Evolutionary conservation across 495 filamentous ascomycete genomes (phyloP).

Genomic region (Pyronema domesticum): DNA sequence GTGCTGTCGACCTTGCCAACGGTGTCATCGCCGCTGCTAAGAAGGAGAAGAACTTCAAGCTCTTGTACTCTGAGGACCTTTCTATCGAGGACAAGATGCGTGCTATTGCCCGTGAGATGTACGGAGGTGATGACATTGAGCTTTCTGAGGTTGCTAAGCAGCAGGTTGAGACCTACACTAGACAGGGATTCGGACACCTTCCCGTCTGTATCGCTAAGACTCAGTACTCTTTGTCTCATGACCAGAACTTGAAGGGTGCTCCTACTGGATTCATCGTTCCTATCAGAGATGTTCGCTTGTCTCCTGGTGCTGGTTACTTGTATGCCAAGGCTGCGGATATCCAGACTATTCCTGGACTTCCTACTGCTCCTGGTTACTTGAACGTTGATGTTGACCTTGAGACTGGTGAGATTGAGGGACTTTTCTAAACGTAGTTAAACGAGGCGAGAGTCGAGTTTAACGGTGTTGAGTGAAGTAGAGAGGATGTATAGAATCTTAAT

Average conservation of each 20-base stretch:
- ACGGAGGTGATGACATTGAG: constrained; percentile 76
- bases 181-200: constrained; percentile 78
- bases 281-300: constrained; percentile 83
- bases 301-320: constrained; percentile 67
- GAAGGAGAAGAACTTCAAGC: constrained; percentile 75
- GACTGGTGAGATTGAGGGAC: constrained; percentile 86
- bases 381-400: constrained; percentile 83
- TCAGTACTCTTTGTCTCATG: constrained; percentile 91
- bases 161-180: constrained; percentile 86
- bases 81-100: constrained; percentile 81
- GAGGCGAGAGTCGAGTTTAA: background rate
- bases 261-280: constrained; percentile 90
- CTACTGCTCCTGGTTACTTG: constrained; percentile 86
- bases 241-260: constrained; percentile 87
- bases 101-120: constrained; percentile 79
- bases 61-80: constrained; percentile 67
- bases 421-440: constrained; percentile 44
- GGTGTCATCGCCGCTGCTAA: constrained; percentile 66
- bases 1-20: constrained; percentile 77
- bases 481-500: background rate
- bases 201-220: constrained; percentile 97
- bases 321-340: constrained; percentile 95
- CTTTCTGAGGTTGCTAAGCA: constrained; percentile 87
- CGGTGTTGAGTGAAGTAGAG: too few relatives aligned
- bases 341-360: constrained; percentile 90